A percentile compares a stretch with the other conserved stretches of the same genome.
Conservation (phyloP, 1,284 basidiomycete genomes). For the Porodaedalea pini region DNA sequence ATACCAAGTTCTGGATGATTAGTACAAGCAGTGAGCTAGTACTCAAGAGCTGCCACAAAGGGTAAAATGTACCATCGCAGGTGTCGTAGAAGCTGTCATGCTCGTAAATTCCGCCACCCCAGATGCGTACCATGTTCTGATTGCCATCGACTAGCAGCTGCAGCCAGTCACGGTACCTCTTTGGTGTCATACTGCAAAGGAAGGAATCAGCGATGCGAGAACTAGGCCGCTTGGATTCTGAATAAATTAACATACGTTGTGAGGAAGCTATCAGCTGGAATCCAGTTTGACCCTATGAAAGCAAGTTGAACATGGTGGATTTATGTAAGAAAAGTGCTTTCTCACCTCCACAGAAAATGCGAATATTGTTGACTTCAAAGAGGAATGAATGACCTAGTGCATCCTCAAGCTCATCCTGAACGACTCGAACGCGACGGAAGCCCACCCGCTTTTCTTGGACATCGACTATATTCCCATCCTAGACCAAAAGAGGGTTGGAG, state of each 20-base stretch:
- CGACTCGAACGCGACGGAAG: slow-evolving; percentile 69
- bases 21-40: background rate
- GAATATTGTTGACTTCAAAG: slow-evolving; percentile 84
- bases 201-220: background rate
- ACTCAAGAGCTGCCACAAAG: background rate
- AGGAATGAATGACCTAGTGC: slow-evolving; percentile 77
- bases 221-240: background rate
- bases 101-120: slow-evolving; percentile 51
- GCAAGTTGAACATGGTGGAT: background rate
- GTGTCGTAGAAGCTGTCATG: slow-evolving; percentile 41
- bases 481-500: background rate
- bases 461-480: slow-evolving; percentile 53
- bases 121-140: slow-evolving; percentile 49
- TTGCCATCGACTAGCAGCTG: slow-evolving; percentile 42
- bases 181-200: slow-evolving; percentile 37
- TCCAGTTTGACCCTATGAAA: slow-evolving; percentile 82
- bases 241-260: slow-evolving; percentile 51
- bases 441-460: slow-evolving; percentile 56
- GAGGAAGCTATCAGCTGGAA: slow-evolving; percentile 85
- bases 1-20: slow-evolving; percentile 61
- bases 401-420: slow-evolving; percentile 73
- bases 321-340: background rate
- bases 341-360: slow-evolving; percentile 82
- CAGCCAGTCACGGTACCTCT: slow-evolving; percentile 42
- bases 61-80: slow-evolving; percentile 27